Evolutionary conservation across 805 yeast genomes (phyloP).

Genomic region (Scheffersomyces amazonensis): DNA sequence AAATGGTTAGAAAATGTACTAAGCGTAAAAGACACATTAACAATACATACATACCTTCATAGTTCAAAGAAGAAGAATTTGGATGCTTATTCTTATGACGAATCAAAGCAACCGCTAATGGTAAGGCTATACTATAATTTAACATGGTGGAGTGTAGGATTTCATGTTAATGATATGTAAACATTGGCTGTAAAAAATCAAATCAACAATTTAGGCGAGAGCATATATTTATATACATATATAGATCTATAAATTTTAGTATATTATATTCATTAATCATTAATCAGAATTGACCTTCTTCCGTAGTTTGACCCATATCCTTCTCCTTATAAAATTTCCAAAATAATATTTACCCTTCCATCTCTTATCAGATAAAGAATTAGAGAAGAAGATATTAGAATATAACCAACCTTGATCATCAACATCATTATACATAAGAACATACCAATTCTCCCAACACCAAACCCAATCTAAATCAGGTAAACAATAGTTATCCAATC

Average conservation of each 20-base stretch:
- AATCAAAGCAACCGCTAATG: constrained; percentile 7
- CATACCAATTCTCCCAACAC: constrained; percentile 72
- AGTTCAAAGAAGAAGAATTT: too few species aligned
- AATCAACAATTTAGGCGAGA: too few species aligned
- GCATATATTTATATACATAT: too few species aligned
- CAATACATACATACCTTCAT: too few species aligned
- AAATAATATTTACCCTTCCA: constrained; percentile 67
- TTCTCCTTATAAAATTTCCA: constrained; percentile 62
- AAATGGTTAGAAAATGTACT: too few species aligned
- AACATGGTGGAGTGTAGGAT: background rate
- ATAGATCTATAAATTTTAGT: too few species aligned
- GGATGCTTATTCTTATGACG: constrained; percentile 3
- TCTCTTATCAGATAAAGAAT: constrained; percentile 17
- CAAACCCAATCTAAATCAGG: constrained; percentile 66
- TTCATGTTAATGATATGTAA: background rate
- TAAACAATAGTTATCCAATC: constrained; percentile 37
- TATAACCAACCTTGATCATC: constrained; percentile 89
- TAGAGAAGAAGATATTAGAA: constrained; percentile 47
- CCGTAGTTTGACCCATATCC: constrained; percentile 59
- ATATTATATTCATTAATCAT: too few species aligned
- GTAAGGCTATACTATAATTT: constrained; percentile 4
- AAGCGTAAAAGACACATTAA: too few species aligned
- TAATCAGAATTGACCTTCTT: constrained; percentile 2
- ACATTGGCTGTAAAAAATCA: background rate
- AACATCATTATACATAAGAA: constrained; percentile 64